phyloP scores from a whole-genome alignment of 1,139 yeast genomes.

The Yamadazyma oceani region DNA sequence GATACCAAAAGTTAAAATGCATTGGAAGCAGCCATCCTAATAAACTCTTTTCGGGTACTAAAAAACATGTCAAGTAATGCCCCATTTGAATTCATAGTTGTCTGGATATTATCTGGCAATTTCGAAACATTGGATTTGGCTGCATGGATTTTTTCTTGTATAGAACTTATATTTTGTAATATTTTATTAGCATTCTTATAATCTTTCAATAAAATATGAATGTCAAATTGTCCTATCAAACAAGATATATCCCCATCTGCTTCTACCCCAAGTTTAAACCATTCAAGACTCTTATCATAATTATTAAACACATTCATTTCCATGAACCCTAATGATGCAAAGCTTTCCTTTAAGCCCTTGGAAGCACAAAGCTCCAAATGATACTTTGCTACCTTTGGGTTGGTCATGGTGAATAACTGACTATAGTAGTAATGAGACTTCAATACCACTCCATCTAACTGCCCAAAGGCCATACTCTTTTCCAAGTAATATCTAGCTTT shows the following conservation, averaged over 20 bases:
- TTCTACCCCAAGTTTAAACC: conserved; percentile 84
- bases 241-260: conserved; percentile 58
- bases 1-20: conserved; percentile 5
- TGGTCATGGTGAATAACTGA: conserved; percentile 57
- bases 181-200: conserved; percentile 26
- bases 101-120: conserved; percentile 26
- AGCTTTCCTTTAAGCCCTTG: conserved; percentile 74
- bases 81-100: conserved; percentile 25
- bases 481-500: conserved; percentile 61
- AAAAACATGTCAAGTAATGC: conserved; percentile 31
- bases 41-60: conserved; percentile 26
- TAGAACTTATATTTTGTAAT: conserved; percentile 24
- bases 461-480: conserved; percentile 58
- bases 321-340: conserved; percentile 73
- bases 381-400: conserved; percentile 59
- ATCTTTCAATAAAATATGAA: conserved; percentile 31
- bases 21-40: conserved; percentile 11
- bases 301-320: conserved; percentile 69
- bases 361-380: conserved; percentile 78
- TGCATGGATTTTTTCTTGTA: conserved; percentile 24
- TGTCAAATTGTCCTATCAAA: conserved; percentile 74
- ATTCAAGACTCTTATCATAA: conserved; percentile 59
- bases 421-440: conserved; percentile 81
- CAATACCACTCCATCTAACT: conserved; percentile 52
- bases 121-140: conserved; percentile 13